Evolutionary conservation across 441 rosid species (phyloP).

Genomic region (Bocquillonia castaneifolia): DNA sequence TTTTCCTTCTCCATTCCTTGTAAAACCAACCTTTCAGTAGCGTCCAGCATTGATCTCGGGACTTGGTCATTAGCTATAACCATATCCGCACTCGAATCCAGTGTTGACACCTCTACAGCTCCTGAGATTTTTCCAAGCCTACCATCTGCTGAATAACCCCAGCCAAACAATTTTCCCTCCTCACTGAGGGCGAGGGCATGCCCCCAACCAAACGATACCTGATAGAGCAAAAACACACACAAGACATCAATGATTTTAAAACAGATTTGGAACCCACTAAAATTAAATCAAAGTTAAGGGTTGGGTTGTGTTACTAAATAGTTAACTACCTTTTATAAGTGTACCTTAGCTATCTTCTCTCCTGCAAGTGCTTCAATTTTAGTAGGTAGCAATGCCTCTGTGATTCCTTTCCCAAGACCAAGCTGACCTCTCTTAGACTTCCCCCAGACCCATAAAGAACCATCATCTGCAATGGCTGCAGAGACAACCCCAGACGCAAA

Average conservation of each 20-base stretch:
- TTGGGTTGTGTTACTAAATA: not conserved
- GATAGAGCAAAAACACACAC: conserved; percentile 18
- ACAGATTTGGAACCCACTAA: not conserved
- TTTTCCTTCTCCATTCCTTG: conserved; percentile 75
- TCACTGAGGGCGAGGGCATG: conserved; percentile 69
- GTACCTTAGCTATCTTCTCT: conserved; percentile 72
- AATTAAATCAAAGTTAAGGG: not conserved
- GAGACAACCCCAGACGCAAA: conserved; percentile 92
- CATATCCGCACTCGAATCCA: conserved; percentile 38
- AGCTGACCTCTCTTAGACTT: conserved; percentile 95
- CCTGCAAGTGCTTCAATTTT: conserved; percentile 57
- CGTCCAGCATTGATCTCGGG: conserved; percentile 36
- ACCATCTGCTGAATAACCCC: conserved; percentile 97
- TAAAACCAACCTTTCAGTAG: conserved; percentile 55
- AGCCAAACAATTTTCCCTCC: conserved; percentile 73
- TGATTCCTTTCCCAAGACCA: conserved; percentile 69
- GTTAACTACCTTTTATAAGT: conserved; percentile 23
- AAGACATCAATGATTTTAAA: not conserved
- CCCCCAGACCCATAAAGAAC: conserved; percentile 96
- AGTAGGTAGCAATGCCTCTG: conserved; percentile 57
- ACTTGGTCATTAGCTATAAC: conserved; percentile 14
- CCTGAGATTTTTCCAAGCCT: conserved; percentile 60
- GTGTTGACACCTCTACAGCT: conserved; percentile 40
- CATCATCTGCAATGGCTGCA: conserved; percentile 67
- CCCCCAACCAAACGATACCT: conserved; percentile 97